Conservation (phyloP, 768 basidiomycete genomes). For the Lactarius deliciosus region DNA sequence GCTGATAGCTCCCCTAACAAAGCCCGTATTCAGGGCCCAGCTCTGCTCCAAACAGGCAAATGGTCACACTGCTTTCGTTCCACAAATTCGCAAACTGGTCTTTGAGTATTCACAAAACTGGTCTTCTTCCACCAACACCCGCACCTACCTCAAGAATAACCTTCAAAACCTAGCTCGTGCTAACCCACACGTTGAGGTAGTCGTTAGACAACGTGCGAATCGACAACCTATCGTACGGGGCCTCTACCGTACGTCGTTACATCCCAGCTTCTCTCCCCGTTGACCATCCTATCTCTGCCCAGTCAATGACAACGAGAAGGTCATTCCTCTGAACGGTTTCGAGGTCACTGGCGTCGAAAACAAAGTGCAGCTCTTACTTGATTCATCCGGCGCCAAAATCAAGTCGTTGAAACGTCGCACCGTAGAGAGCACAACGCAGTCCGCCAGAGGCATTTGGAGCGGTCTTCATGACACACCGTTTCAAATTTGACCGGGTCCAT, state of each 20-base stretch:
- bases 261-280: background rate
- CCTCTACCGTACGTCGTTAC: conserved; percentile 63
- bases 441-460: conserved; percentile 87
- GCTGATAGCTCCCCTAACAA: conserved; percentile 32
- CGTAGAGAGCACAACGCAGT: conserved; percentile 77
- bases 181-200: conserved; percentile 84
- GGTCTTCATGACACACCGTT: conserved; percentile 77
- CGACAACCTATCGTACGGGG: conserved; percentile 81
- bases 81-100: conserved; percentile 81
- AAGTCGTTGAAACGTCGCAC: conserved; percentile 68
- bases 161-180: conserved; percentile 62
- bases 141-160: conserved; percentile 64
- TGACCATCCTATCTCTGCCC: conserved; percentile 26
- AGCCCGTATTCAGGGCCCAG: conserved; percentile 46
- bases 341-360: conserved; percentile 70
- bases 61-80: conserved; percentile 71
- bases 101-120: conserved; percentile 86
- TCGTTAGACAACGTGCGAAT: conserved; percentile 71
- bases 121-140: conserved; percentile 71
- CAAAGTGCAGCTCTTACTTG: conserved; percentile 81
- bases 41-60: conserved; percentile 65
- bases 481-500: conserved; percentile 41
- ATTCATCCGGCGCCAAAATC: conserved; percentile 86
- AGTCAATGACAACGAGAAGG: conserved; percentile 90
- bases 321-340: conserved; percentile 74